Evolutionary conservation across 1,139 yeast species (phyloP), one percentile per base, ranked within the genome.

Genomic region (Yamadazyma aaseri): DNA sequence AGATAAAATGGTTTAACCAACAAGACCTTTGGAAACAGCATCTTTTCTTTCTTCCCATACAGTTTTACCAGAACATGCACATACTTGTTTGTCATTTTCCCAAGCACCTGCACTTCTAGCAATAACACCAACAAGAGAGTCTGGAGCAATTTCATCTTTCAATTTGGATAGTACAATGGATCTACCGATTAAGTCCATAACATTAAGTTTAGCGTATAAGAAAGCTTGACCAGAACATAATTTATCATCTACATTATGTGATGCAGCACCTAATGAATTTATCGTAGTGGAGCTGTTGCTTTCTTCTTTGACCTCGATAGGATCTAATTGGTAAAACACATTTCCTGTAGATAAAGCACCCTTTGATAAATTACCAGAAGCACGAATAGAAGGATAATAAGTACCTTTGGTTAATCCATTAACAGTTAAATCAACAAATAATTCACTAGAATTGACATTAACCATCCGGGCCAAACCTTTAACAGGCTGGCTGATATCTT

Each of bases 91-190:
- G 51, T 84, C 86, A 59, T 92, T 92, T 53, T 92, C 96, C 97
- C 97, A 92, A 12, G 81, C 85, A 9, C 98, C 98, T 1, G 98
- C 97, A 50, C 95, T 84, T 53, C 97, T 76, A 2, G 97, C 97
- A 55, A 92, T 79, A 18, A 92, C 95, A 16, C 97, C 97, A 32
- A 78, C 86, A 32, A 81, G 65, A 5, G 81, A 74, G 36, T 68
- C 73, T 4, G 55, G 37, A 27, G 65, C 47, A 2, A 71, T 65
- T 29, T 62, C 54, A 24, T 67, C 66, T 31, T 64, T 56, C 15
- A 60, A 56, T 18, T 61, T 57, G 15, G 80, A 71, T 31, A 90
- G 74, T 1, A 84, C 79, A 35, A 92, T 67, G 17, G 92, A 77
- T 42, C 97, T 71, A 9, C 97, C 97, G 46, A 90, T 86, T 33